Evolutionary conservation across 2,329 filamentous ascomycete genomes (phyloP), one percentile per base, ranked within the genome.

Genomic region (Diaporthe destruens): DNA sequence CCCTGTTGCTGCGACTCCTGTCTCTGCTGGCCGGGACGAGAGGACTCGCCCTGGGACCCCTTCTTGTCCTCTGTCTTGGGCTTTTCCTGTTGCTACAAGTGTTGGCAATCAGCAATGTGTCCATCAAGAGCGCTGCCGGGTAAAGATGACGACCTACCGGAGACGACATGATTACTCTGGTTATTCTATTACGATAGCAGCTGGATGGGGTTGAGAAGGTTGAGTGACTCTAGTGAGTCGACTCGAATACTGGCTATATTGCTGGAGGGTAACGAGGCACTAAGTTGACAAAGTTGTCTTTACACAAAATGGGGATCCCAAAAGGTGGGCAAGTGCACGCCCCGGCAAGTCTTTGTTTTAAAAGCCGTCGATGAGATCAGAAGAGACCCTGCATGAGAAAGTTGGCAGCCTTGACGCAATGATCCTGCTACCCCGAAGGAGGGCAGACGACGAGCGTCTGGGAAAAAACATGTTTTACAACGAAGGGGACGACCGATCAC

Each of bases 361-460:
- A 74, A 72, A 72, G 55, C 44, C 20, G 20, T 25, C 39, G 47
- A 61, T 70, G 23, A 36, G 16, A 36, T 65, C 70, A 67, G 25
- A 55, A 55, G 65, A 67, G 65, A 69, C 71, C 66, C 59, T 72
- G 53, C 72, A 66, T 72, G 56, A 70, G 55, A 72, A 72, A 74
- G 66, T 74, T 74, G 73, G 73, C 73, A 74, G 66, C 55, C 53
- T 74, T 74, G 73, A 74, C 73, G 73, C 73, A 74, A 74, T 73
- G 54, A 20, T 70, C 39, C 32, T 68, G 32, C 53, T 44, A n/a
- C 36, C 32, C 9, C n/a, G 25, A 65, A 54, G 53, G 29, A 12
- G 42, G 25, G 34, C 56, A 69, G 23, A 44, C 47, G 54, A 67
- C 51, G 14, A 39, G 20, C 49, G 51, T 32, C 55, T 8, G 25